A percentile compares a stretch with the other conserved stretches of the same genome.
Conservation (phyloP, 441 rosid species). For the Erodium texanum region DNA sequence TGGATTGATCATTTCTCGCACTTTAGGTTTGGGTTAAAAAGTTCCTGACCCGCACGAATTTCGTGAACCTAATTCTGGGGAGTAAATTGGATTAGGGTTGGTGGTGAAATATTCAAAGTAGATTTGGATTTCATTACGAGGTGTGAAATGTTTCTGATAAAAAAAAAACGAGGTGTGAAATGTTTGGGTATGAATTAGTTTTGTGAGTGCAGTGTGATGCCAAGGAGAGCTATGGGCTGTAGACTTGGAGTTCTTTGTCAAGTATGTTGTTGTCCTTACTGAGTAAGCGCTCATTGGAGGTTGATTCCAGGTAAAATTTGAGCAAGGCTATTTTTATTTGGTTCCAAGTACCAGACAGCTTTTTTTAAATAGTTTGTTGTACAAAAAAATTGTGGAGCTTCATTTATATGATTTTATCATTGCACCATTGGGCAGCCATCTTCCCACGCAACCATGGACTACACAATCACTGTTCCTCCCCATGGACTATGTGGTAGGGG, state of each 20-base stretch:
- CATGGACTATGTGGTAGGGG: no score
- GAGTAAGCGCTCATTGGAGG: conserved; percentile 89
- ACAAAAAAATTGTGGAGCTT: not conserved
- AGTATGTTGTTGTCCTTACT: conserved; percentile 94
- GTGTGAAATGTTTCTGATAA: no score
- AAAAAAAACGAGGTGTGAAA: no score
- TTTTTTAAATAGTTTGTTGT: not conserved
- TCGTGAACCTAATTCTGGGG: not conserved
- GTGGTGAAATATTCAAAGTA: not conserved
- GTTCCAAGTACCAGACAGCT: no score
- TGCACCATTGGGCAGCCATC: no score
- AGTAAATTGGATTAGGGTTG: not conserved
- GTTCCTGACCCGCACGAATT: not conserved
- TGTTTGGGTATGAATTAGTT: conserved; percentile 1
- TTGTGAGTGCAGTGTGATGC: conserved; percentile 18
- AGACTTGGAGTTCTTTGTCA: conserved; percentile 38
- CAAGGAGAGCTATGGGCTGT: conserved; percentile 52
- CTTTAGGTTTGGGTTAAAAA: not conserved
- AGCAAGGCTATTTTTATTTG: not conserved
- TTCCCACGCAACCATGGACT: no score
- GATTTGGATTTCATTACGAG: not conserved
- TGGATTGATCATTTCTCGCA: not conserved
- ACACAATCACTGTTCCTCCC: no score
- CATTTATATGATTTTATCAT: no score
- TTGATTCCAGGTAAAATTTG: conserved; percentile 64